Base-by-base conservation (phyloP, 768 basidiomycete genomes). In the Leccinum rimulosum region DNA sequence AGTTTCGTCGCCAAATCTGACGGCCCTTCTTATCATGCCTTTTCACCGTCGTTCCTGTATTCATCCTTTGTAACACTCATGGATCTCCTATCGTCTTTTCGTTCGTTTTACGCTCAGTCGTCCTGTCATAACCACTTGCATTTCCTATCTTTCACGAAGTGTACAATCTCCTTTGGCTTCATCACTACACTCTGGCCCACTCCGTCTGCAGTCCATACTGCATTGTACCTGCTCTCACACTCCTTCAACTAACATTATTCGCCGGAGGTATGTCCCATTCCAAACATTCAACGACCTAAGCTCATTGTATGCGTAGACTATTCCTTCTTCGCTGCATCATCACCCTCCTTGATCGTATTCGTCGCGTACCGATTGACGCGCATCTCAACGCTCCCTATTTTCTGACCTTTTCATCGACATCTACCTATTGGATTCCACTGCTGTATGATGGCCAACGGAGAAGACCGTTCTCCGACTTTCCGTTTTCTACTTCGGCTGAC, bases 201-300 rank as follows among this genome's bases (percentile, higher is more conserved):
- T 22, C 22, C 22, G 22, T 22, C 22, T 22, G 22, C 45, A 10
- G 50, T 57, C 53, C n/a, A 45, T 62, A 53, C 40, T 25, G 17
- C 33, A 6, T 45, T 30, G 3, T 17, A 40, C 47, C 1, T 28
- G 30, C 25, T 22, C 14, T n/a, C 48, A 59, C 62, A 30, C 12
- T 60, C 67, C 7, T 59, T 70, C 48, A 28, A 43, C 33, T 59
- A 59, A 43, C 47, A 40, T 53, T 61, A 57, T 64, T 57, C 31
- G 8, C 53, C 1, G 48, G 10, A 68, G 64, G 69, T 70, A 61
- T 30, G 55, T 22, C 17, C 14, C n/a, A n/a, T 11, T 50, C 36
- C 6, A 11, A 43, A 12, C 10, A 4, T 10, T 56, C 2, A 12
- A 51, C 11, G 22, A 49, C 22, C 30, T 40, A 53, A 47, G 38